Conservation (phyloP, 2,329 filamentous ascomycete genomes). For the Fusarium fracticaudum region DNA sequence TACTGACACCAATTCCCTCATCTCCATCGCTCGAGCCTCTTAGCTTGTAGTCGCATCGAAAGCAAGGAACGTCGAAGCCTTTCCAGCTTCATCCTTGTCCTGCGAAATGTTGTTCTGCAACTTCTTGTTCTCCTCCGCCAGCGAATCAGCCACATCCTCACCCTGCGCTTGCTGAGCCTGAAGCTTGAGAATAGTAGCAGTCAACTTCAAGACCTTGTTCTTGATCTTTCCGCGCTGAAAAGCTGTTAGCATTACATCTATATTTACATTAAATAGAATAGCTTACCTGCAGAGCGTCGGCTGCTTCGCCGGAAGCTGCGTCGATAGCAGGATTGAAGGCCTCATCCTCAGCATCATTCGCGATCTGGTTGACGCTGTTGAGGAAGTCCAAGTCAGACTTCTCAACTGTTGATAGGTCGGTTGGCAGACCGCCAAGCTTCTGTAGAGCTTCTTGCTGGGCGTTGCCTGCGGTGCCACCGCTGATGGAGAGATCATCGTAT, state of each 20-base stretch:
- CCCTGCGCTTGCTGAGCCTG: conserved; percentile 62
- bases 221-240: conserved; percentile 63
- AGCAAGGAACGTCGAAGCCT: conserved; percentile 50
- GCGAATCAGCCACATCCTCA: conserved; percentile 53
- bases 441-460: conserved; percentile 55
- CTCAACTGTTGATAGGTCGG: conserved; percentile 57
- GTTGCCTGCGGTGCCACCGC: conserved; percentile 56
- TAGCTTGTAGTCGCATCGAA: conserved; percentile 34
- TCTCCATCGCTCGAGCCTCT: not conserved
- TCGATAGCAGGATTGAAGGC: conserved; percentile 66
- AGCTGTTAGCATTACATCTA: not conserved
- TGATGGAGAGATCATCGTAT: conserved; percentile 60
- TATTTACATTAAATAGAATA: accelerated
- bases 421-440: conserved; percentile 48
- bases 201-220: conserved; percentile 69
- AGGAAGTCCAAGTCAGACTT: conserved; percentile 59
- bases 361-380: conserved; percentile 60
- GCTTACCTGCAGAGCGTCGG: conserved; percentile 58
- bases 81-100: conserved; percentile 59
- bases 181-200: conserved; percentile 60
- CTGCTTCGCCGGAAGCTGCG: conserved; percentile 55
- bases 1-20: no score
- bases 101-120: conserved; percentile 62
- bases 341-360: conserved; percentile 62
- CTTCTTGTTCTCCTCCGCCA: conserved; percentile 60